These are phyloP conservation scores for Tubosaeta sp. DNA, from an alignment of 768 basidiomycete genomes.

Conservation along the genomic window DNA sequence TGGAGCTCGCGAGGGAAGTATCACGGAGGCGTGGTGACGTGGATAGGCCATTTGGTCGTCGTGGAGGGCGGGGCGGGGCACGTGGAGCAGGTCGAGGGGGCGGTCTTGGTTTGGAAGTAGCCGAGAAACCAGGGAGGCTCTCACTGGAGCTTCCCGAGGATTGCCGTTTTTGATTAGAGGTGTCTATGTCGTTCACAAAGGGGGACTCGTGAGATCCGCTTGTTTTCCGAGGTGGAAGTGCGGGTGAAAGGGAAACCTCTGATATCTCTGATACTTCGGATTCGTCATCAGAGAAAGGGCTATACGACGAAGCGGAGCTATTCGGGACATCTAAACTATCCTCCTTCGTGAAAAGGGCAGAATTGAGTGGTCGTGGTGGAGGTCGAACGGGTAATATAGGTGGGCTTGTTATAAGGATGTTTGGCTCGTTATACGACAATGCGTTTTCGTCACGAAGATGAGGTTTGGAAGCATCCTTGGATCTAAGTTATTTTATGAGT, in stretches of 20 bases:
- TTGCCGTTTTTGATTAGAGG: conserved; percentile 5
- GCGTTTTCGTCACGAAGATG: conserved; percentile 12
- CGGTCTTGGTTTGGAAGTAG: conserved; percentile 17
- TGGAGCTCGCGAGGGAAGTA: background rate
- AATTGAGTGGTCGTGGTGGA: conserved; percentile 12
- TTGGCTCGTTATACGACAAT: conserved; percentile 20
- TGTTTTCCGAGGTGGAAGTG: conserved; percentile 4
- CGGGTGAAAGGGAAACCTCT: conserved; percentile 10
- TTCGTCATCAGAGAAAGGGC: conserved; percentile 31
- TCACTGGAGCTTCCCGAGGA: conserved; percentile 24
- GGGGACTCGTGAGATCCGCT: conserved; percentile 2
- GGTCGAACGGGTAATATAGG: conserved; percentile 16
- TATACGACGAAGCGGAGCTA: conserved; percentile 21
- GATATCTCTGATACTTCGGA: conserved; percentile 25
- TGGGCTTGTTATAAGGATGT: conserved; percentile 22
- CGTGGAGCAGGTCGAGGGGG: conserved; percentile 18
- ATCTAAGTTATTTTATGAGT: conserved; percentile 1
- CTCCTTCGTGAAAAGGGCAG: conserved; percentile 17
- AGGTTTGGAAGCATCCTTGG: conserved; percentile 22
- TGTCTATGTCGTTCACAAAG: background rate
- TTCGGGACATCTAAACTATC: conserved; percentile 19
- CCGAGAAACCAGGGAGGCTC: conserved; percentile 8
- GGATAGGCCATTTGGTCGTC: conserved; percentile 7
- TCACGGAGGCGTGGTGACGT: background rate
- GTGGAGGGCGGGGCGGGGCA: conserved; percentile 21